Evolutionary conservation across 192 early-diverging fungal genomes (phyloP).

Genomic region (Geosiphon pyriformis): DNA sequence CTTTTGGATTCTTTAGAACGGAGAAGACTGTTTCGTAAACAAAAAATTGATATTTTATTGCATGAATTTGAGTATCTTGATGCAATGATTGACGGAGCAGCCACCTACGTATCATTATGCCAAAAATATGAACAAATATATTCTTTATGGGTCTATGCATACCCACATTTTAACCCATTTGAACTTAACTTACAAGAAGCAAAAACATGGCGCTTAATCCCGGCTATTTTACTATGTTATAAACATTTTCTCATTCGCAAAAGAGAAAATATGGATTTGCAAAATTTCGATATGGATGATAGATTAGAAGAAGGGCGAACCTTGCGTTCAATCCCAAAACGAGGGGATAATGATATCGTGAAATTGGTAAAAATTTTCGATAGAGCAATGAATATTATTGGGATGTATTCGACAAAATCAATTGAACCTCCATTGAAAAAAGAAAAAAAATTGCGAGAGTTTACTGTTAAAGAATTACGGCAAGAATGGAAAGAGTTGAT

Average conservation of each 20-base stretch:
- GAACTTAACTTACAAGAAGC: background rate
- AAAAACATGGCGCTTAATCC: background rate
- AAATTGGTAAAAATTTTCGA: background rate
- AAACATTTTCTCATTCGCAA: background rate
- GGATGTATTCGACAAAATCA: background rate
- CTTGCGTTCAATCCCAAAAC: background rate
- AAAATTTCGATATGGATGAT: background rate
- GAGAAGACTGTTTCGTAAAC: background rate
- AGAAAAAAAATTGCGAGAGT: background rate
- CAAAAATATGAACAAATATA: slow-evolving; percentile 9
- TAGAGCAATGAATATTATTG: background rate
- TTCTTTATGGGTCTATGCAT: background rate
- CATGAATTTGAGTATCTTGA: background rate
- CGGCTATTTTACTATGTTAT: background rate
- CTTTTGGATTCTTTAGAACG: too few species aligned
- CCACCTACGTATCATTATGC: background rate
- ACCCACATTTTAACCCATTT: background rate
- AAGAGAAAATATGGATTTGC: background rate
- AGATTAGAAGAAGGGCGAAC: background rate
- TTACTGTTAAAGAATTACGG: background rate
- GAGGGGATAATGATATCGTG: background rate
- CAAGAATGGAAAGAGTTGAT: background rate
- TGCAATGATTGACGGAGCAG: background rate
- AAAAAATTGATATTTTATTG: background rate
- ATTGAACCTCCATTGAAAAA: background rate